Base-by-base conservation (phyloP, 169 alveolate genomes). In the Cryptosporidium ryanae region DNA sequence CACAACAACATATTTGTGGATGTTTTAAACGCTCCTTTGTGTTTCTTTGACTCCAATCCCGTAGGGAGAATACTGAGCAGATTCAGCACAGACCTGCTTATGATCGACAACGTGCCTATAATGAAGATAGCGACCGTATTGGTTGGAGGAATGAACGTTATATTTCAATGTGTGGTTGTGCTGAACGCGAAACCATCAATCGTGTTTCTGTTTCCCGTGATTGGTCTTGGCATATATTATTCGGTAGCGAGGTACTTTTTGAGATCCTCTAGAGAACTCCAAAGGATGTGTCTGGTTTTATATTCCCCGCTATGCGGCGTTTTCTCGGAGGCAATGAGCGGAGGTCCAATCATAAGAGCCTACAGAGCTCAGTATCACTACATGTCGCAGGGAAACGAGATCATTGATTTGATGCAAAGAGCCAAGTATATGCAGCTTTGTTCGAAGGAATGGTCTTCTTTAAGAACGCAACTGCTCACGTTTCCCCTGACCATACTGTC, bases 31-130 rank as follows among this genome's bases (percentile, higher is more conserved):
- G 94, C 94, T 31, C 94, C 94, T 6, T 46, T 93, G 43, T 82
- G 71, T 70, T 93, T 93, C 66, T 92, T 92, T 71, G 95, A 92
- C 54, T 82, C 87, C 49, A 91, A 91, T 55, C 92, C 94, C 23
- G 84, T 91, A 4, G 95, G 95, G 3, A 82, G 94, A 55, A 82
- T 91, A 1, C 54, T 93, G 12, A 93, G 92, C 27, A 66, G 96
- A 23, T 90, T 93, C 55, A 64, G 94, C 17, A 91, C 92, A 44
- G 96, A 93, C 59, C 64, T 89, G 0, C 55, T 82, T 12, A 57
- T 91, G 55, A 65, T 89, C 23, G 96, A 93, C 64, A 83, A 50
- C 17, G 66, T 91, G 6, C 89, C 91, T 10, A 66, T 71, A 17
- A 64, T 76, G 50, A 82, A 89, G 63, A 90, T 90, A 43, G 91